Evolutionary conservation across 176 grass and related monocot genomes (phyloP).

Genomic region (Rhynchospora breviuscula): DNA sequence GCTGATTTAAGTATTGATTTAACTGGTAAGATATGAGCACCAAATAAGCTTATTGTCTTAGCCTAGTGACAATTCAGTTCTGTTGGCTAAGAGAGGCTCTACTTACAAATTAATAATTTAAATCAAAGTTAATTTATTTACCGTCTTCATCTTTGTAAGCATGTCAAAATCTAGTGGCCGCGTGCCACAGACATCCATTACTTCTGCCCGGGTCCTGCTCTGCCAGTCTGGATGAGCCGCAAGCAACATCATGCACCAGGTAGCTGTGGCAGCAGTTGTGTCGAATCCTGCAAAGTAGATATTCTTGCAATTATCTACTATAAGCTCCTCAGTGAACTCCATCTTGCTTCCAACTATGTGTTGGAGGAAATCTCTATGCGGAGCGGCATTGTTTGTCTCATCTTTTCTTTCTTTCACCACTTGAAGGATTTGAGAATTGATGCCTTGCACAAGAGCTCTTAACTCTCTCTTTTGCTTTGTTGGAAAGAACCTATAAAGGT

Average conservation of each 20-base stretch:
- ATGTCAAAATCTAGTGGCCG: constrained; percentile 2
- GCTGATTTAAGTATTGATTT: background rate
- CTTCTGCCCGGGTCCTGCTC: constrained; percentile 28
- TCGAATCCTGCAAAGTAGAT: constrained; percentile 58
- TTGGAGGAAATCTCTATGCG: constrained; percentile 15
- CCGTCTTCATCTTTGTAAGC: constrained; percentile 40
- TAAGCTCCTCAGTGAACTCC: constrained; percentile 28
- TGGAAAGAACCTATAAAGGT: constrained; percentile 24
- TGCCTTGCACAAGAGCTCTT: constrained; percentile 24
- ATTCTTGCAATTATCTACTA: constrained; percentile 58
- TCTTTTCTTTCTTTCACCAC: constrained; percentile 22
- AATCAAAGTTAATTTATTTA: constrained; percentile 12
- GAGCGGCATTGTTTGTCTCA: background rate
- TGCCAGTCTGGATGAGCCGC: constrained; percentile 43
- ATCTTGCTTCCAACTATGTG: constrained; percentile 26
- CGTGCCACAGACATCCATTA: constrained; percentile 15
- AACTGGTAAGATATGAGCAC: background rate
- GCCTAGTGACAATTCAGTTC: background rate
- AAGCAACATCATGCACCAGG: constrained; percentile 56
- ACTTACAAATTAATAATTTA: background rate
- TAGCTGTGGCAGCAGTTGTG: constrained; percentile 31
- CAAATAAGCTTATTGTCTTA: background rate
- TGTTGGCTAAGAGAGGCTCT: background rate
- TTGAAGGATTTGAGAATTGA: constrained; percentile 34
- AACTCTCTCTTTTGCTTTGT: constrained; percentile 29